Evolutionary conservation across 202 grass and related monocot species (phyloP).

Genomic region (Alloteropsis angusta): DNA sequence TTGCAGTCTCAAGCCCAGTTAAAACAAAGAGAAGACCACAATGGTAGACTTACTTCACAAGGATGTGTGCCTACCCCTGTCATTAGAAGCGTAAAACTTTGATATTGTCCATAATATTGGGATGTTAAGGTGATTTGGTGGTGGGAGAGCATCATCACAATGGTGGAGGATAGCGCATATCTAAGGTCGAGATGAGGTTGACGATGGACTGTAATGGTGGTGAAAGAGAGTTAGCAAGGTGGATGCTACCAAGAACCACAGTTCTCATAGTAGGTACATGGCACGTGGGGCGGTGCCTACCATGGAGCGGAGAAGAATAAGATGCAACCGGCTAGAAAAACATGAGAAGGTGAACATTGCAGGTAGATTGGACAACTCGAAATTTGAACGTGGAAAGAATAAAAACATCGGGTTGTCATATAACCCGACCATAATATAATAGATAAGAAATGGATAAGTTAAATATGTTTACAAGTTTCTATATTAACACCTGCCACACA

Average conservation of each 20-base stretch:
- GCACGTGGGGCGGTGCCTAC: background rate
- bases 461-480: no score
- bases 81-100: background rate
- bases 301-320: background rate
- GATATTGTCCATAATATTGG: background rate
- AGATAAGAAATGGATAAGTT: no score
- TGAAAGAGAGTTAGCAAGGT: background rate
- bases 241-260: background rate
- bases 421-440: no score
- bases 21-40: background rate
- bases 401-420: no score
- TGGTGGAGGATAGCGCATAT: background rate
- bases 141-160: background rate
- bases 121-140: background rate
- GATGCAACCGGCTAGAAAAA: no score
- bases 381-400: no score
- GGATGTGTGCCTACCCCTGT: background rate
- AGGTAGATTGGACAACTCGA: no score
- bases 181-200: background rate
- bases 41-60: background rate
- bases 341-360: no score
- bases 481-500: no score
- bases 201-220: background rate
- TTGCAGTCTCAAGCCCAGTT: background rate
- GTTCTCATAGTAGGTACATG: background rate